Evolutionary conservation across 2,329 filamentous ascomycete species (phyloP), one percentile per base, ranked within the genome.

Genomic region (Aspergillus uvarum): DNA sequence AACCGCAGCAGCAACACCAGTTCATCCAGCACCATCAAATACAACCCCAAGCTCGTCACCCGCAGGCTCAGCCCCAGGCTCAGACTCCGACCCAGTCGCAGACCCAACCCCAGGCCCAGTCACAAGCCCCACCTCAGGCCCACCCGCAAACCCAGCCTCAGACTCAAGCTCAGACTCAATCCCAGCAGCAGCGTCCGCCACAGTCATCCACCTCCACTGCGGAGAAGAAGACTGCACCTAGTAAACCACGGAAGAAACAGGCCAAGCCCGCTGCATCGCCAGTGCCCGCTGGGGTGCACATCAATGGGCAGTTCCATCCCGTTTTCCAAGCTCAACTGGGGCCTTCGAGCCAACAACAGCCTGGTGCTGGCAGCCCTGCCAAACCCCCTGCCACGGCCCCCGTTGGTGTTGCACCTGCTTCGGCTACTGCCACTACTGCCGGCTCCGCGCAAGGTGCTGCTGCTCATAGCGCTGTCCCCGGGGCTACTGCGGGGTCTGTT

Each of bases 1-100:
- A 61, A n/a, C 53, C 60, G 5, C 64, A 69, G 50, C 61, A 58
- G 7, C 69, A 70, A 55, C 64, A 69, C 49, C 56, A 65, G 19
- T 21, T 55, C n/a, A 31, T 55, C 12, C 53, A 55, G 29, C 70
- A 68, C 19, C 67, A 71, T 19, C 65, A 65, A 38, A 35, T 44
- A 59, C 44, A 48, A 51, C 16, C 24, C 5, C 58, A 47, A 7
- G 29, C 54, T 5, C 51, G 31, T 47, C 58, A 48, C 12, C 38
- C 16, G 32, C 59, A 44, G n/a, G 14, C 35, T 38, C 35, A 16
- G 22, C 38, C 16, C 26, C 59, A 44, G n/a, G 14, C 26, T 44
- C 38, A 16, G n/a, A 44, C 16, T 19, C 12, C 29, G 32, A 29
- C 29, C 21, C 59, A 55, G 21, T 32, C 51, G 14, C 32, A 56